phyloP scores from a whole-genome alignment of 257 asterid genomes.

The Solanum clarkiae region DNA sequence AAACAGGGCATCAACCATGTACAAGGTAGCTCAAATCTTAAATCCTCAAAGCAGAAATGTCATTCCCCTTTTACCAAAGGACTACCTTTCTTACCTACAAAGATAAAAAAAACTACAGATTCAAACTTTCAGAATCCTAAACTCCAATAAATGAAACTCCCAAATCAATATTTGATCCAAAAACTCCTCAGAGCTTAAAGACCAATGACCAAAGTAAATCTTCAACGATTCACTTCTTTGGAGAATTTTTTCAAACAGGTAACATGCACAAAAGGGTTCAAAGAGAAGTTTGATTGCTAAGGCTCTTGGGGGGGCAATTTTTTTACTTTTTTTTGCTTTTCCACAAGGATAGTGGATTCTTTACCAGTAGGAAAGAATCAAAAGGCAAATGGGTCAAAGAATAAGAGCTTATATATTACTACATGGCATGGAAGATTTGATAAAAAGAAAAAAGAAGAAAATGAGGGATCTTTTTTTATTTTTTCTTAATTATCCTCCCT shows the following conservation, averaged over 20 bases:
- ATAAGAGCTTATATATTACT: constrained; percentile 8
- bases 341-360: constrained; percentile 20
- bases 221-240: background rate
- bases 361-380: constrained; percentile 27
- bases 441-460: constrained; percentile 8
- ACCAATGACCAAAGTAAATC: background rate
- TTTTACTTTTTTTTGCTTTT: background rate
- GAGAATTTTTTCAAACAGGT: background rate
- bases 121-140: background rate
- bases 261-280: background rate
- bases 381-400: constrained; percentile 26
- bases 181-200: background rate
- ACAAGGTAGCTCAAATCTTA: background rate
- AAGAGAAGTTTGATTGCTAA: background rate
- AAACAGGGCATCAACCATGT: background rate
- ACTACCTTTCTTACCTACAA: background rate
- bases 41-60: background rate
- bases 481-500: constrained; percentile 4
- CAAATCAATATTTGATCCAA: background rate
- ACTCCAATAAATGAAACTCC: background rate
- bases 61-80: background rate
- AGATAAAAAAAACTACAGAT: background rate
- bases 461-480: background rate
- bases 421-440: constrained; percentile 4
- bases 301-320: background rate